Percentiles rank a stretch among this genome's conserved stretches.
These are phyloP conservation scores for Cercospora sp. DNA, from an alignment of 2,329 filamentous ascomycete genomes.

Conservation along the genomic window DNA sequence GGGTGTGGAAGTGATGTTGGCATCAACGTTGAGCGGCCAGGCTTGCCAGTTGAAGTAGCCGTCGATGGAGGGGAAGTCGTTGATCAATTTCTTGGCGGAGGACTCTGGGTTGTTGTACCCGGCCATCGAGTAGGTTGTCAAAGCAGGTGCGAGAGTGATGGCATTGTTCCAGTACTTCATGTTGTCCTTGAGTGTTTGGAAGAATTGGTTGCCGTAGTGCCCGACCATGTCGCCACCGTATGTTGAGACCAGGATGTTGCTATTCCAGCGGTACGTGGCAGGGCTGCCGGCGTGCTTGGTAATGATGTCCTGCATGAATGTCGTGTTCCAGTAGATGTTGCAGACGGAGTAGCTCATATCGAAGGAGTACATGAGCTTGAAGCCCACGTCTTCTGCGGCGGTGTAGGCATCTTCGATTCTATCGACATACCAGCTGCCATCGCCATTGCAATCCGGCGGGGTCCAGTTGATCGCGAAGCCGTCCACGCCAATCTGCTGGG, in stretches of 20 bases:
- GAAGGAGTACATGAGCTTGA: slow-evolving; percentile 43
- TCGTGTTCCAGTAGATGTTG: slow-evolving; percentile 41
- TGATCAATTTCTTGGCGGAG: slow-evolving; percentile 34
- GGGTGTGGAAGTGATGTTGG: slow-evolving; percentile 36
- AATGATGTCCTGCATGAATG: slow-evolving; percentile 40
- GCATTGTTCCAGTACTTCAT: slow-evolving; percentile 34
- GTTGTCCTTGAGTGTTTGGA: slow-evolving; percentile 38
- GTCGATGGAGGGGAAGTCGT: slow-evolving; percentile 39
- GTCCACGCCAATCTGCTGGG: slow-evolving; percentile 40
- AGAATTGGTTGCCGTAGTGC: slow-evolving; percentile 41
- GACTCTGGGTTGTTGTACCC: slow-evolving; percentile 32
- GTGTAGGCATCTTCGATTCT: slow-evolving; percentile 41
- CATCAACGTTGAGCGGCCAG: slow-evolving; percentile 39
- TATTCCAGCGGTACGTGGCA: slow-evolving; percentile 41
- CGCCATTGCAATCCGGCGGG: slow-evolving; percentile 38
- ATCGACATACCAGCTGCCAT: slow-evolving; percentile 38
- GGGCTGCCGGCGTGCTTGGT: slow-evolving; percentile 37
- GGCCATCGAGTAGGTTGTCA: slow-evolving; percentile 38
- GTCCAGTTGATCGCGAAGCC: slow-evolving; percentile 44
- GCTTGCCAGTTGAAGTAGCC: slow-evolving; percentile 45
- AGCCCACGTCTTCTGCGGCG: slow-evolving; percentile 38
- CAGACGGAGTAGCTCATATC: slow-evolving; percentile 43
- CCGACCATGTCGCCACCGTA: slow-evolving; percentile 39
- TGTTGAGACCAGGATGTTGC: slow-evolving; percentile 41
- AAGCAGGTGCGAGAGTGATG: slow-evolving; percentile 40